Conservation (phyloP, 805 yeast species). For the Hanseniaspora meyeri region DNA sequence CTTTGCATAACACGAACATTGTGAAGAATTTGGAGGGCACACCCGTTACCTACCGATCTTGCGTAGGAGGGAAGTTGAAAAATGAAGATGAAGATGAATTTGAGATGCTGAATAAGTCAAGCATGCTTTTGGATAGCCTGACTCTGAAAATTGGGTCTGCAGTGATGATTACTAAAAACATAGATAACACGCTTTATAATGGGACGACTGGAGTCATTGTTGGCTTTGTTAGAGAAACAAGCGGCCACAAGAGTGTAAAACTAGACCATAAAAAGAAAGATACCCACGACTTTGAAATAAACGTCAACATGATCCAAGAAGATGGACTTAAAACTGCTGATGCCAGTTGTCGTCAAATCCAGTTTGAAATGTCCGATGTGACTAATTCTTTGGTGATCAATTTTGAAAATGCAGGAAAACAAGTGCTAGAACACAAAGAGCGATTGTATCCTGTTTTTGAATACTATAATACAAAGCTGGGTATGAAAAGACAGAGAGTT, state of each 20-base stretch:
- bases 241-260: no score
- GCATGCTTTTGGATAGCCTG: constrained; percentile 40
- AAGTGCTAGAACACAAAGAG: not conserved
- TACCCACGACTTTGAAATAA: no score
- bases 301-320: no score
- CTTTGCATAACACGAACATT: constrained; percentile 45
- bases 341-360: no score
- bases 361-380: not conserved
- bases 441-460: not conserved
- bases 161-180: constrained; percentile 71
- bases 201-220: constrained; percentile 65
- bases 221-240: constrained; percentile 29
- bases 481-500: not conserved
- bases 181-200: constrained; percentile 60
- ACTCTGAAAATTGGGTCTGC: constrained; percentile 60
- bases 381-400: not conserved
- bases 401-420: not conserved
- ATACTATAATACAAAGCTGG: not conserved
- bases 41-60: constrained; percentile 31
- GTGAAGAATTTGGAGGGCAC: constrained; percentile 37
- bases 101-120: constrained; percentile 30
- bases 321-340: no score
- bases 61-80: not conserved
- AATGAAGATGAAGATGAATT: not conserved
- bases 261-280: no score